Base-by-base conservation (phyloP, 306 rosid genomes). In the Lathyrus tuberosus region DNA sequence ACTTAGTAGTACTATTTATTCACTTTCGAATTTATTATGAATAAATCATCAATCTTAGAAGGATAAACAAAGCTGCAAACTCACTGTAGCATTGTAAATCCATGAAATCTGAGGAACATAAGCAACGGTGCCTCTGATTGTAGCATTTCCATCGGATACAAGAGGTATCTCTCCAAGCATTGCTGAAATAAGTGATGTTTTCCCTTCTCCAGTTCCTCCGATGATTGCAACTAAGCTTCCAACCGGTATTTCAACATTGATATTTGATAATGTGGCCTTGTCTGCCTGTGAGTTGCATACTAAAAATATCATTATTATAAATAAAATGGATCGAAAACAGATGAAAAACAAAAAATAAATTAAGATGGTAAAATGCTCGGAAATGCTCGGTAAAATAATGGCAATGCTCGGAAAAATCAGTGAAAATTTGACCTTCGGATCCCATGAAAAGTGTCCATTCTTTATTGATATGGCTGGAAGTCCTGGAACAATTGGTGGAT, bases 71-170 rank as follows among this genome's bases (percentile, higher is more conserved):
- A 69, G 62, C 26, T 70, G 54, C 14, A 71, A 78, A 78, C 96
- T 90, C 77, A 92, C 98, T 11, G 98, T 85, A 57, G 96, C 98
- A 80, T 92, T 92, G 84, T 86, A 86, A 73, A 92, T 92, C 98
- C 98, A 92, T 52, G 98, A 92, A 85, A 92, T 76, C 75, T 92
- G 98, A 65, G 98, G n/a, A n/a, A n/a, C n/a, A n/a, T n/a, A n/a
- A n/a, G n/a, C n/a, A n/a, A n/a, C n/a, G n/a, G n/a, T n/a, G n/a
- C n/a, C n/a, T n/a, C n/a, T n/a, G n/a, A n/a, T n/a, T n/a, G n/a
- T n/a, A n/a, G n/a, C n/a, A n/a, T n/a, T n/a, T n/a, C n/a, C n/a
- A n/a, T n/a, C n/a, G n/a, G n/a, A n/a, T n/a, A n/a, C n/a, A n/a
- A n/a, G n/a, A n/a, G n/a, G n/a, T n/a, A n/a, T n/a, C n/a, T n/a